phyloP scores from a whole-genome alignment of 2,329 filamentous ascomycete species.

The Calonectria pseudoreteaudii region DNA sequence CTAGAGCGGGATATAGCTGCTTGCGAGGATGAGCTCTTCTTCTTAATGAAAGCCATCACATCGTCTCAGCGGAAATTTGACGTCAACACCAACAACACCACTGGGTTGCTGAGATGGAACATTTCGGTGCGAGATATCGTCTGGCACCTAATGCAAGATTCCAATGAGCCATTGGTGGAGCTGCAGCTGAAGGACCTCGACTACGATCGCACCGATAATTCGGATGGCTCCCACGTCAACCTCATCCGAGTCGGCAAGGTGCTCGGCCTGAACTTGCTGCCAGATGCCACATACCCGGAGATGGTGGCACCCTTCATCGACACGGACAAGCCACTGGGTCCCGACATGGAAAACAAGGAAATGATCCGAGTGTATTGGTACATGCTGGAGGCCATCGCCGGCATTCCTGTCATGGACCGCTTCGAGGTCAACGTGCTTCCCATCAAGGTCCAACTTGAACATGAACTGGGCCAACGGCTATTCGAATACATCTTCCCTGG shows the following conservation, averaged over 20 bases:
- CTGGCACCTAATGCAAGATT: slow-evolving; percentile 93
- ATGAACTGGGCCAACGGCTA: slow-evolving; percentile 89
- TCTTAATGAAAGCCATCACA: slow-evolving; percentile 99
- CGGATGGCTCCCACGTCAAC: slow-evolving; percentile 96
- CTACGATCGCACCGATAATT: slow-evolving; percentile 96
- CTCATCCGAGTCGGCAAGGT: slow-evolving; percentile 89
- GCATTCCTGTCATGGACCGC: slow-evolving; percentile 96
- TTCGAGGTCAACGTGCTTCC: slow-evolving; percentile 96
- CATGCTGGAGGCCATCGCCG: slow-evolving; percentile 97
- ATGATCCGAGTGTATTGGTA: slow-evolving; percentile 98
- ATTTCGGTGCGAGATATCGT: slow-evolving; percentile 96
- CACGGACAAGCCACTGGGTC: slow-evolving; percentile 62
- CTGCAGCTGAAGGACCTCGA: slow-evolving; percentile 91
- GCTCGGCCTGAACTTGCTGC: slow-evolving; percentile 88
- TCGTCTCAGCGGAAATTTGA: slow-evolving; percentile 92
- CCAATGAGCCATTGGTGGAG: slow-evolving; percentile 88
- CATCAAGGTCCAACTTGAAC: slow-evolving; percentile 92
- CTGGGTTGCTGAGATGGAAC: slow-evolving; percentile 88
- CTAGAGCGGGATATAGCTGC: slow-evolving; percentile 89
- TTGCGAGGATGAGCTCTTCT: slow-evolving; percentile 98
- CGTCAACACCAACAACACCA: slow-evolving; percentile 76
- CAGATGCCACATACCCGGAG: slow-evolving; percentile 92
- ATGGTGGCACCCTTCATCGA: slow-evolving; percentile 94
- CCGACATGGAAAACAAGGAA: slow-evolving; percentile 68
- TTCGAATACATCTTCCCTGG: slow-evolving; percentile 99